Evolutionary conservation across 495 filamentous ascomycete species (phyloP).

Genomic region (Penicillium dipodomyicola): DNA sequence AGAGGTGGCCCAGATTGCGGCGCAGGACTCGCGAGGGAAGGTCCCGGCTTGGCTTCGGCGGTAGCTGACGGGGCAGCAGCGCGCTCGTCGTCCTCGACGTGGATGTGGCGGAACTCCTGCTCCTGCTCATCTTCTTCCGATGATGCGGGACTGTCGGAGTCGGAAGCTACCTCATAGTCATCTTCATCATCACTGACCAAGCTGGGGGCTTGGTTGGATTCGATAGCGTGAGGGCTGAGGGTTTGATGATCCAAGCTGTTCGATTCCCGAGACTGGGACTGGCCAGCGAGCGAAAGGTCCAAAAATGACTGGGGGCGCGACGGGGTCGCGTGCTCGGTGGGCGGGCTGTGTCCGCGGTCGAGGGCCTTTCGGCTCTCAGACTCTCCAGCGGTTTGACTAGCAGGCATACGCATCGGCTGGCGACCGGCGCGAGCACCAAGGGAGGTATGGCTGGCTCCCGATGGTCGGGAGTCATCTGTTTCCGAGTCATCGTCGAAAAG

Average conservation of each 20-base stretch:
- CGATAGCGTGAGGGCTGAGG: conserved; percentile 74
- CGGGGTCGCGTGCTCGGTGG: conserved; percentile 32
- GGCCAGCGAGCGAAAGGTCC: conserved; percentile 34
- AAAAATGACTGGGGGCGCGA: conserved; percentile 34
- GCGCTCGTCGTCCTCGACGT: conserved; percentile 53
- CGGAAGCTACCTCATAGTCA: conserved; percentile 59
- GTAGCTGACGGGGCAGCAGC: conserved; percentile 32
- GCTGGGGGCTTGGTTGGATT: conserved; percentile 78
- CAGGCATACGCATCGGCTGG: conserved; percentile 57
- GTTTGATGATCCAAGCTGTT: conserved; percentile 57
- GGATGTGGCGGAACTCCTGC: conserved; percentile 50
- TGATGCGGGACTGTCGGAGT: conserved; percentile 46
- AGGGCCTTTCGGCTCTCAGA: conserved; percentile 57
- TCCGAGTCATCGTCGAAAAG: conserved; percentile 55
- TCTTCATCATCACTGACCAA: conserved; percentile 85
- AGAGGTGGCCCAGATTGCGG: conserved; percentile 31
- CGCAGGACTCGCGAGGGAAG: conserved; percentile 35
- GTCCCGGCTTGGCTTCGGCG: conserved; percentile 37
- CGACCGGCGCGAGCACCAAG: conserved; percentile 28
- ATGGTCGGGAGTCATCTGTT: conserved; percentile 47
- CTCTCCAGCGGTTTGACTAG: conserved; percentile 51
- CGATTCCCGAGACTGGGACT: conserved; percentile 40
- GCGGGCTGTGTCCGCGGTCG: conserved; percentile 33
- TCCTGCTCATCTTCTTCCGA: conserved; percentile 47
- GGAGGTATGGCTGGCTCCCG: conserved; percentile 39